A percentile compares a stretch with the other conserved stretches of the same genome.
phyloP scores from a whole-genome alignment of 2,329 filamentous ascomycete species.

The Dothideomycetidae sp. region DNA sequence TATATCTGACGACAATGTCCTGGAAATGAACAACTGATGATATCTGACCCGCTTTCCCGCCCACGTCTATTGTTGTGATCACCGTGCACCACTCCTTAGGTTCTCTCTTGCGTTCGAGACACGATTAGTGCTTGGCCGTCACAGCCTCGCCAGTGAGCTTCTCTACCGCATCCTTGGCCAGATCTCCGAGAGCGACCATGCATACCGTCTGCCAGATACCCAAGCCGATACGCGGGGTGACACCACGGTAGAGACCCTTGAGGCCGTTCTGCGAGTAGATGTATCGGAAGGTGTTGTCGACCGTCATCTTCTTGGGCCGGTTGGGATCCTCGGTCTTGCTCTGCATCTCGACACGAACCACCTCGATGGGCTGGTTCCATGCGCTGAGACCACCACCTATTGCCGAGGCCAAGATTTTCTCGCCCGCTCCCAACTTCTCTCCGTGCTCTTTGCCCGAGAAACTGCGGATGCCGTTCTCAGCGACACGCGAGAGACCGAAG shows the following conservation, averaged over 20 bases:
- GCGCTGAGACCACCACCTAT: constrained; percentile 88
- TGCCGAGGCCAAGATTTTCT: constrained; percentile 80
- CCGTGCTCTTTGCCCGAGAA: constrained; percentile 63
- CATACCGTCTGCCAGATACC: constrained; percentile 98
- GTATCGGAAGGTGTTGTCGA: constrained; percentile 66
- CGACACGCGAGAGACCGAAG: constrained; percentile 84
- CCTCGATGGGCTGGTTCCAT: constrained; percentile 99
- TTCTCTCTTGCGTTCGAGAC: no score
- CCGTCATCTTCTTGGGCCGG: constrained; percentile 97
- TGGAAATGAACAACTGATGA: neutral
- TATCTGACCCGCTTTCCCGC: no score
- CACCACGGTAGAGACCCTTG: constrained; percentile 88
- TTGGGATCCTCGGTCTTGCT: constrained; percentile 97
- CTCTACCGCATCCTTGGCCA: constrained; percentile 52
- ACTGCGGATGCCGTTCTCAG: constrained; percentile 74
- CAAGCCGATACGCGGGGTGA: constrained; percentile 83
- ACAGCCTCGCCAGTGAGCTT: constrained; percentile 49
- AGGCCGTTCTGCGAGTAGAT: constrained; percentile 84
- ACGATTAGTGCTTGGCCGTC: constrained; percentile 48
- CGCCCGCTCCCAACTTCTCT: constrained; percentile 61
- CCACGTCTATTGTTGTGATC: no score
- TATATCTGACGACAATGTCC: neutral
- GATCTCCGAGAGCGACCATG: constrained; percentile 97
- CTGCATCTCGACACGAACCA: constrained; percentile 99
- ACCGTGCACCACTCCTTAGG: no score